These are phyloP conservation scores for Manihot esculenta DNA, from an alignment of 441 rosid genomes.

Conservation along the genomic window DNA sequence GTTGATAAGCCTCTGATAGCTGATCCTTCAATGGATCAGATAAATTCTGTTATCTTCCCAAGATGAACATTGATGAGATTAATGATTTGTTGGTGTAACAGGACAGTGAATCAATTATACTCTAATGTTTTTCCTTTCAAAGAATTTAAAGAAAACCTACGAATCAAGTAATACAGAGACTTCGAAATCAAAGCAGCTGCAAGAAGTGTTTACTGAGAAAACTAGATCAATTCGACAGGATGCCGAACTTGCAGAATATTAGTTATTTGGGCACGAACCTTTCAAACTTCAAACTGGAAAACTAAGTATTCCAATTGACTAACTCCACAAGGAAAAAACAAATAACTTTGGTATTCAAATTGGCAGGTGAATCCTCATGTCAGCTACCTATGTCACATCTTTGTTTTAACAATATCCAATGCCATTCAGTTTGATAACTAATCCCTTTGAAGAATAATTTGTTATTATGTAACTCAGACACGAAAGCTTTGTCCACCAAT, in stretches of 20 bases:
- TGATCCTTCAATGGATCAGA: slow-evolving; percentile 17
- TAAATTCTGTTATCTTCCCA: slow-evolving; percentile 21
- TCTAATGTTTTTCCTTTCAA: not conserved
- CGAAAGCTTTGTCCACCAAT: no score
- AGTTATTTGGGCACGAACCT: not conserved
- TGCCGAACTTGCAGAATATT: not conserved
- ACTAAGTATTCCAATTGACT: not conserved
- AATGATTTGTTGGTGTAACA: not conserved
- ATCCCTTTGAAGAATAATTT: no score
- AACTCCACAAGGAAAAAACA: not conserved
- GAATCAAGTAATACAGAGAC: not conserved
- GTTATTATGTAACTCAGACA: no score
- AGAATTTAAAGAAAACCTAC: not conserved
- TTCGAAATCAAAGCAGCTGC: not conserved
- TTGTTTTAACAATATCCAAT: no score
- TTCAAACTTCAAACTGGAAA: not conserved
- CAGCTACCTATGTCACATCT: no score
- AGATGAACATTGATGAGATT: slow-evolving; percentile 20
- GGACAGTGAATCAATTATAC: not conserved
- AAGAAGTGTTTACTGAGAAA: not conserved
- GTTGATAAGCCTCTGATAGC: not conserved
- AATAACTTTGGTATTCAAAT: not conserved
- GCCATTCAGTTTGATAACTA: no score
- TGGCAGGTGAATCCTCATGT: no score
- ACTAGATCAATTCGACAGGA: not conserved